phyloP scores from a whole-genome alignment of 2,329 filamentous ascomycete genomes.

The Hypoxylon sp. region DNA sequence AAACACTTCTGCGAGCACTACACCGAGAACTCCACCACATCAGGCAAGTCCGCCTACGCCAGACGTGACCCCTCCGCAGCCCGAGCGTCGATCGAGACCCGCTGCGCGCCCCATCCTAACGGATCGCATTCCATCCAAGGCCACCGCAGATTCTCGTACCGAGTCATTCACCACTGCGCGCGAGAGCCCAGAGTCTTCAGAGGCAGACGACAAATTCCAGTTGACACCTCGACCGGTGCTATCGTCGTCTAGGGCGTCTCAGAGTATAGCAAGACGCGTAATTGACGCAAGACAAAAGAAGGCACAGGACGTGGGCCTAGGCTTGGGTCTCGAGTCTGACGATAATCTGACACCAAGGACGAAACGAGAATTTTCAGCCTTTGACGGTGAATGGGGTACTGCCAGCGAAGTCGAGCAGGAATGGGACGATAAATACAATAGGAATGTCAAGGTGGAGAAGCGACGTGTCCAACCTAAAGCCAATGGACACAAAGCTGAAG shows the following conservation, averaged over 20 bases:
- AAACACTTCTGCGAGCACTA: constrained; percentile 56
- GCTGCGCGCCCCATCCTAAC: constrained; percentile 61
- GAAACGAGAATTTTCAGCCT: constrained; percentile 66
- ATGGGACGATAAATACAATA: constrained; percentile 68
- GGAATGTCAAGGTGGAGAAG: constrained; percentile 69
- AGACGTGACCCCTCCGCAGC: constrained; percentile 79
- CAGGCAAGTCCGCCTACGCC: constrained; percentile 80
- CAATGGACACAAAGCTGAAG: constrained; percentile 56
- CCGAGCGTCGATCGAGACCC: constrained; percentile 60
- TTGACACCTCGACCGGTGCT: constrained; percentile 59
- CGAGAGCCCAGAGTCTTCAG: constrained; percentile 74
- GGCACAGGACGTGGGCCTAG: constrained; percentile 59
- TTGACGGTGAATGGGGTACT: constrained; percentile 72
- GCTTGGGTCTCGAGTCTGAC: constrained; percentile 60
- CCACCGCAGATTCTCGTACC: constrained; percentile 71
- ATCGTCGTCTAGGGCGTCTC: constrained; percentile 61
- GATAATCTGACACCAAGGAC: constrained; percentile 60
- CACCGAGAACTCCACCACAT: constrained; percentile 73
- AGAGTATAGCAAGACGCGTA: constrained; percentile 60
- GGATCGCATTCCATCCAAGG: constrained; percentile 67
- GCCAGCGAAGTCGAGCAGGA: constrained; percentile 65
- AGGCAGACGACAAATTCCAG: constrained; percentile 63
- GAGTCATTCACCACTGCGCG: constrained; percentile 81
- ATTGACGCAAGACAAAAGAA: constrained; percentile 53
- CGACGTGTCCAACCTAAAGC: constrained; percentile 54